Evolutionary conservation across 2,329 filamentous ascomycete genomes (phyloP), one percentile per base, ranked within the genome.

Genomic region (Exophiala xenobiotica): DNA sequence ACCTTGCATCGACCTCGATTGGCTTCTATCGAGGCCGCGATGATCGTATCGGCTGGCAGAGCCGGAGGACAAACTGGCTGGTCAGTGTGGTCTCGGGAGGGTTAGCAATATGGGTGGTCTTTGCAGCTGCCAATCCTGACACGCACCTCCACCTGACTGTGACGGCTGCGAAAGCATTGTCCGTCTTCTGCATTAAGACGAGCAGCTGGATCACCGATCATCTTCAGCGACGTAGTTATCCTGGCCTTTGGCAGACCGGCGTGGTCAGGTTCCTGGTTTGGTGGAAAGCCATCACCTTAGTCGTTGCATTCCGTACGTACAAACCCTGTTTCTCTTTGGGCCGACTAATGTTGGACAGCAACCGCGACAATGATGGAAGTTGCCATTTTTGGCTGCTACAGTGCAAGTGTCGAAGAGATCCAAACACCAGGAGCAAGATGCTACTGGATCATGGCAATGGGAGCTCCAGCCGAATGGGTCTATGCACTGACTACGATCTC

Each of bases 381-480:
- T 9, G 49, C 49, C 6, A 46, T 51, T 24, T 51, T 51, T 20
- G 27, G 49, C 24, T 51, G 42, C 23, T 41, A 18, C 35, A 26
- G 22, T 18, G 43, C 42, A 2, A 33, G 24, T 1, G 18, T 16
- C 12, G 24, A 27, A 12, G 16, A 33, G 4, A 46, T 51, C 18
- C 42, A 51, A 14, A 51, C 49, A 1, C 41, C 33, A 11, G 49
- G 49, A 4, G 46, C 42, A 11, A 51, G 24, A 20, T 51, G 49
- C 37, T 37, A 51, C 27, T 12, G 42, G 6, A 51, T 51, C 33
- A 46, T 46, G 35, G 35, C 49, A 14, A 35, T 46, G 7, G 49
- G 42, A 5, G 49, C 49, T 4, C 49, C 49, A 2, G 49, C 49
- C n/a, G 49, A 51, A 26, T 51, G 49, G 49, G 18, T 51, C 2